phyloP scores from a whole-genome alignment of 257 asterid species.

The Solanum ossicruentum region DNA sequence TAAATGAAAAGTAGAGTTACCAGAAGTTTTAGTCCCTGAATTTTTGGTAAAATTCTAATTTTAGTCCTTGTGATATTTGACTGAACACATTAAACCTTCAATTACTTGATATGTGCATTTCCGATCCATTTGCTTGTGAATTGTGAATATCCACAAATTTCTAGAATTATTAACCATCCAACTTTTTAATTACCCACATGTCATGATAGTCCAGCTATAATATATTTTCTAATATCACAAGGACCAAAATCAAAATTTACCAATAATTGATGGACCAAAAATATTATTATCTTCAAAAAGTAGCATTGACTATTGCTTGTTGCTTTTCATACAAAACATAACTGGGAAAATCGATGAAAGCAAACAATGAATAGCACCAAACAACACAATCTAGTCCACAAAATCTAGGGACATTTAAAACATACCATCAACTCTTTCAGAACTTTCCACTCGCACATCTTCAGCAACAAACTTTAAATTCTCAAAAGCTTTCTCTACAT shows the following conservation, averaged over 20 bases:
- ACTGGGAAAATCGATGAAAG: neutral
- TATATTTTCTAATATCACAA: neutral
- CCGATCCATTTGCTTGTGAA: neutral
- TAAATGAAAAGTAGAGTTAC: neutral
- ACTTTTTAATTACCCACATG: neutral
- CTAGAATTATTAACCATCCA: neutral
- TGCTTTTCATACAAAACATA: neutral
- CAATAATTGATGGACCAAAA: neutral
- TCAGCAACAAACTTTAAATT: neutral
- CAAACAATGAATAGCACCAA: neutral
- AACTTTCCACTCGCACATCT: neutral
- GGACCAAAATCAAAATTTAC: neutral
- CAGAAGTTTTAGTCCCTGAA: neutral
- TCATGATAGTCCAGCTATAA: neutral
- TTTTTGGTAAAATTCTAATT: neutral
- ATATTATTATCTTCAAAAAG: neutral
- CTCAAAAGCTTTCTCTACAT: neutral
- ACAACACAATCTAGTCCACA: neutral
- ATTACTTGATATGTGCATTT: neutral
- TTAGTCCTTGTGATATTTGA: neutral
- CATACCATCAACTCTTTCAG: conserved; percentile 1
- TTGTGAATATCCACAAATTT: neutral
- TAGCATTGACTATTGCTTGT: neutral
- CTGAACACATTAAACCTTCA: neutral
- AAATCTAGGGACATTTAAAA: neutral